Evolutionary conservation across 805 yeast genomes (phyloP), one percentile per base, ranked within the genome.

Genomic region (Monosporozyma unispora): DNA sequence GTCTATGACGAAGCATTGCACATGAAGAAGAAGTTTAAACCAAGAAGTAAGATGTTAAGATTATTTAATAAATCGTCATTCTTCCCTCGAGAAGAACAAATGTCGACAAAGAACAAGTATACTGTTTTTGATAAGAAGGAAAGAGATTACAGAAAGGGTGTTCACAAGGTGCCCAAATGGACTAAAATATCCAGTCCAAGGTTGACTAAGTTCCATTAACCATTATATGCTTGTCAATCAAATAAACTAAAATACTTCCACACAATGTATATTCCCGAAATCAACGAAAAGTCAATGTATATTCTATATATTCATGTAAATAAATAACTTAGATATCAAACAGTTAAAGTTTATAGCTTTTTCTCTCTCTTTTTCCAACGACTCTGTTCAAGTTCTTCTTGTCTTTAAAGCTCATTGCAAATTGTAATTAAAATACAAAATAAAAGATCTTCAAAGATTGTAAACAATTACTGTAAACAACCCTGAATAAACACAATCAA

Each of bases 91-190:
- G 96, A 89, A 61, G 56, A 66, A 31, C 88, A 89, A 52, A 90
- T 91, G 97, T 61, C 68, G 1, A 74, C 96, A 7, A 73, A 69
- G 54, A 95, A 93, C 70, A 91, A 91, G 68, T 93, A 93, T 70
- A 82, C 95, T 44, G 83, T 88, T 1, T 91, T 86, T 70, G 81
- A 80, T 69, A 84, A 78, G 67, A 80, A 80, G 59, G 77, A 82
- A 12, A 80, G 76, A 60, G 82, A 82, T 19, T 93, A 91, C 70
- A 80, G 98, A 72, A 91, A 89, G 70, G 82, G 90, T 55, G 80
- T 87, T 23, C 98, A 91, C 62, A 70, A 81, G 66, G 85, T 84
- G 41, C 96, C 96, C 19, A 87, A 89, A 64, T 89, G 96, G 95
- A 89, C 97, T 48, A 88, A 83, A 71, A 65, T 80, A 54, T 79